Conservation (phyloP, 202 grass and related monocot genomes). For the Panicum hallii region DNA sequence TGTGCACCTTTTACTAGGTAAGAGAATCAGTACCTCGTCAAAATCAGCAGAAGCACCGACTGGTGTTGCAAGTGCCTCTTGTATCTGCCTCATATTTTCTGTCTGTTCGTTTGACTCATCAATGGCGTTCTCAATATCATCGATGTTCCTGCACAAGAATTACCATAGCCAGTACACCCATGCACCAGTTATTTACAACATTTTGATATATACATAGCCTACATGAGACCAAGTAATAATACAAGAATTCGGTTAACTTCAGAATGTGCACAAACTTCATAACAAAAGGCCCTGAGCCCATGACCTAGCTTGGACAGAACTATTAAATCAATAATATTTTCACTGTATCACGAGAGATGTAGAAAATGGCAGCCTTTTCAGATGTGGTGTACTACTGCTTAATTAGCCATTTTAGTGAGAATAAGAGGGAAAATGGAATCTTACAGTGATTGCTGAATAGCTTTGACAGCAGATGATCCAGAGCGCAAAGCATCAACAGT, state of each 20-base stretch:
- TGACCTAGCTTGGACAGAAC: neutral
- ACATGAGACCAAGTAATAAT: neutral
- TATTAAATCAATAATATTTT: neutral
- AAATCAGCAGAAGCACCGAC: slow-evolving; percentile 63
- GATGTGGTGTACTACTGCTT: neutral
- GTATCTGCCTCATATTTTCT: slow-evolving; percentile 70
- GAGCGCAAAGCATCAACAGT: slow-evolving; percentile 78
- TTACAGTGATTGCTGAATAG: slow-evolving; percentile 79
- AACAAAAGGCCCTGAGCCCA: neutral
- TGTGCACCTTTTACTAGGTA: neutral
- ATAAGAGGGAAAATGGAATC: slow-evolving; percentile 33
- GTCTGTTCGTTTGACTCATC: slow-evolving; percentile 59
- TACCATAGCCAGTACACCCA: neutral
- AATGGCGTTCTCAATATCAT: slow-evolving; percentile 73
- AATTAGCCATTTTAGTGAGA: slow-evolving; percentile 1
- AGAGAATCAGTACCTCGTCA: slow-evolving; percentile 56
- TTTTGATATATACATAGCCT: neutral
- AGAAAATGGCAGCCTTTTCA: neutral
- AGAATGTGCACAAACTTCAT: neutral
- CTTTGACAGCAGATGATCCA: slow-evolving; percentile 73
- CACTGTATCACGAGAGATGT: neutral
- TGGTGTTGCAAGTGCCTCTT: slow-evolving; percentile 60
- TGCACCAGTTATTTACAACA: neutral
- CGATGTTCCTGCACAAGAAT: slow-evolving; percentile 48
- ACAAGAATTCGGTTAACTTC: neutral